Conservation (phyloP, 2,329 filamentous ascomycete species). For the Beauveria australis region DNA sequence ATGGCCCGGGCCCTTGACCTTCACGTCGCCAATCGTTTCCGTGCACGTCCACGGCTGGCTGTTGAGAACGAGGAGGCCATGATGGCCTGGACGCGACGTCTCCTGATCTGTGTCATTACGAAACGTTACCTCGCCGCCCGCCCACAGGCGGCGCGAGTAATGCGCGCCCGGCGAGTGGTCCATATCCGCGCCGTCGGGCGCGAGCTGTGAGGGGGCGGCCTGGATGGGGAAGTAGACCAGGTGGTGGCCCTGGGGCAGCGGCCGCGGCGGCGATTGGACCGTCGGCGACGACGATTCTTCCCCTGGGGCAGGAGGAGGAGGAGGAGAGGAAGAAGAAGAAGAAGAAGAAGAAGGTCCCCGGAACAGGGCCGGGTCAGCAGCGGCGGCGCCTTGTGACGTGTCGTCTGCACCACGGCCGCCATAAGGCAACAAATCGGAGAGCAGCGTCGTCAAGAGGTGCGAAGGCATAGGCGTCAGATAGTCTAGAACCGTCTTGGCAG, state of each 20-base stretch:
- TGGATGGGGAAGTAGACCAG: slow-evolving; percentile 79
- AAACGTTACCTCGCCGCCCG: slow-evolving; percentile 64
- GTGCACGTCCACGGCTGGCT: slow-evolving; percentile 32
- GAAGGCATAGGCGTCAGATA: slow-evolving; percentile 50
- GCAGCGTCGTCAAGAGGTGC: slow-evolving; percentile 55
- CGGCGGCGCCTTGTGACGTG: background rate
- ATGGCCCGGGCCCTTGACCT: slow-evolving; percentile 15
- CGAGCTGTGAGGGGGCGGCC: slow-evolving; percentile 51
- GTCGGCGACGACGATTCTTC: slow-evolving; percentile 9
- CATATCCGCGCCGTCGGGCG: slow-evolving; percentile 77
- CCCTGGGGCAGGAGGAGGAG: background rate
- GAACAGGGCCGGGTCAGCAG: background rate
- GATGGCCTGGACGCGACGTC: slow-evolving; percentile 16
- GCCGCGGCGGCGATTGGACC: slow-evolving; percentile 17
- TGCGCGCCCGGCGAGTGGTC: slow-evolving; percentile 65
- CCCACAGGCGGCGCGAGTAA: slow-evolving; percentile 79
- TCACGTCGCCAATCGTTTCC: slow-evolving; percentile 36
- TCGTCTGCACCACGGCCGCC: background rate
- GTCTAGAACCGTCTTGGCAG: slow-evolving; percentile 32
- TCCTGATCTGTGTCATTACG: slow-evolving; percentile 13
- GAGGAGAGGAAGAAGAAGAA: too few species aligned
- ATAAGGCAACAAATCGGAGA: slow-evolving; percentile 38
- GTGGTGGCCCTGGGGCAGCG: slow-evolving; percentile 63
- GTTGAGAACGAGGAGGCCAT: slow-evolving; percentile 31
- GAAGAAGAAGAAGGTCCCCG: background rate